Percentiles rank a stretch among this genome's conserved stretches.
phyloP scores from a whole-genome alignment of 345 rosid species.

The Ricinus communis region DNA sequence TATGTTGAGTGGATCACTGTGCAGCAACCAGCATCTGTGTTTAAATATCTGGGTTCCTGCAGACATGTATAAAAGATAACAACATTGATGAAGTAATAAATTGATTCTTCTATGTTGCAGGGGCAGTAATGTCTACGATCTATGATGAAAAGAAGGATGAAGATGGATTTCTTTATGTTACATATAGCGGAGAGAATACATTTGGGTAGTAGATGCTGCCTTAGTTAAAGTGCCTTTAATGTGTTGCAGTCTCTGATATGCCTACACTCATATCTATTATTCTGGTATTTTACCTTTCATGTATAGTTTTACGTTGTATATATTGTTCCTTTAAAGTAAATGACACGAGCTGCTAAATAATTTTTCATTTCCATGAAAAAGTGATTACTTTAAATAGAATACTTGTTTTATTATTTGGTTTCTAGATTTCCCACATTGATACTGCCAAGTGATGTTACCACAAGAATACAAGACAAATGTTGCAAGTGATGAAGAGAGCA shows the following conservation, averaged over 20 bases:
- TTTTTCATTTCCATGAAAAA: neutral
- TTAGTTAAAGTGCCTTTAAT: neutral
- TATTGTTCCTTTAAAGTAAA: slow-evolving; percentile 6
- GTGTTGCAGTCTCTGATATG: neutral
- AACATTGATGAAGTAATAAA: slow-evolving; percentile 4
- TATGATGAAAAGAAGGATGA: slow-evolving; percentile 81
- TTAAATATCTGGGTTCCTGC: neutral
- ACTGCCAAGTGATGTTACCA: too few relatives aligned
- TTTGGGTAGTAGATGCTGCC: slow-evolving; percentile 43
- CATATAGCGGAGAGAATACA: slow-evolving; percentile 86
- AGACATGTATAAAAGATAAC: neutral
- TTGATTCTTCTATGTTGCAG: slow-evolving; percentile 31
- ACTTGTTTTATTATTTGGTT: too few relatives aligned
- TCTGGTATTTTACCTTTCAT: slow-evolving; percentile 6
- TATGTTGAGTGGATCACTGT: neutral
- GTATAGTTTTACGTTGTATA: slow-evolving; percentile 18
- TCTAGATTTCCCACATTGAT: too few relatives aligned
- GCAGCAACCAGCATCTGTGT: neutral
- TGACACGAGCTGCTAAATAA: slow-evolving; percentile 5
- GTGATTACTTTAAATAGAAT: neutral
- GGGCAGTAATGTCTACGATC: slow-evolving; percentile 70
- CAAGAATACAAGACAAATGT: neutral
- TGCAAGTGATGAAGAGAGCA: neutral
- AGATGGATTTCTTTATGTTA: slow-evolving; percentile 80
- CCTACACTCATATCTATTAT: neutral